These are phyloP conservation scores for Melampsora larici-populina DNA, from an alignment of 1,284 basidiomycete species.

Conservation along the genomic window DNA sequence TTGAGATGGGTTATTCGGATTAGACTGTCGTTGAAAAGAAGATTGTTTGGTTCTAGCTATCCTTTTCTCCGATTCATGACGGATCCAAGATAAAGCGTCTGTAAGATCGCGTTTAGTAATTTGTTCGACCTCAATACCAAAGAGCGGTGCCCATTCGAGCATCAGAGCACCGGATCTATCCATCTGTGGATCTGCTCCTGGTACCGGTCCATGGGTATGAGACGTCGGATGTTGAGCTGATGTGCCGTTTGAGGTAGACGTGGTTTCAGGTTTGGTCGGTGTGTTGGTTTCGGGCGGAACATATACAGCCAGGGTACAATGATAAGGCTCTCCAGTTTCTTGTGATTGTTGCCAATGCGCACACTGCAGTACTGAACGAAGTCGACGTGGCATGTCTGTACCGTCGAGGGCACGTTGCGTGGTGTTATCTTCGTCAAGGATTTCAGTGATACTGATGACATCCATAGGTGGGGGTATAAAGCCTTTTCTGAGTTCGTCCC, in stretches of 20 bases:
- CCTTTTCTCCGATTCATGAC: not conserved
- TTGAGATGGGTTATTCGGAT: not conserved
- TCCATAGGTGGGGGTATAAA: constrained; percentile 26
- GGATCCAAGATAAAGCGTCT: constrained; percentile 21
- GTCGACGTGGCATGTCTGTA: constrained; percentile 23
- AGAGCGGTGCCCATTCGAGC: not conserved
- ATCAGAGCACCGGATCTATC: not conserved
- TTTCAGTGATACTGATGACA: constrained; percentile 8
- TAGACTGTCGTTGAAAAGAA: not conserved
- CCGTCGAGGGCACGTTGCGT: not conserved
- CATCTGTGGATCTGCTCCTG: not conserved
- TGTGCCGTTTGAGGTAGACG: not conserved
- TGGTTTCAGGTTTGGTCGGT: constrained; percentile 4
- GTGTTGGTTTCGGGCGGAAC: not conserved
- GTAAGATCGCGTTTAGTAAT: not conserved
- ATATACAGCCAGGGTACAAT: not conserved
- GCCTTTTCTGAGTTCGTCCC: constrained; percentile 12
- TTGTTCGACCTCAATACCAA: constrained; percentile 5
- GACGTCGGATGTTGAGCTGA: constrained; percentile 3
- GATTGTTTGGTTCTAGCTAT: not conserved
- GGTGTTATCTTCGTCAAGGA: not conserved
- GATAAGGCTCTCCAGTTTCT: not conserved
- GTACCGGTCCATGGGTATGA: not conserved
- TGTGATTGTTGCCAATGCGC: constrained; percentile 24
- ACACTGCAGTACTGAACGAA: constrained; percentile 30